A percentile compares a stretch with the other conserved stretches of the same genome.
Conservation (phyloP, 441 rosid species). For the Geranium incanum region DNA sequence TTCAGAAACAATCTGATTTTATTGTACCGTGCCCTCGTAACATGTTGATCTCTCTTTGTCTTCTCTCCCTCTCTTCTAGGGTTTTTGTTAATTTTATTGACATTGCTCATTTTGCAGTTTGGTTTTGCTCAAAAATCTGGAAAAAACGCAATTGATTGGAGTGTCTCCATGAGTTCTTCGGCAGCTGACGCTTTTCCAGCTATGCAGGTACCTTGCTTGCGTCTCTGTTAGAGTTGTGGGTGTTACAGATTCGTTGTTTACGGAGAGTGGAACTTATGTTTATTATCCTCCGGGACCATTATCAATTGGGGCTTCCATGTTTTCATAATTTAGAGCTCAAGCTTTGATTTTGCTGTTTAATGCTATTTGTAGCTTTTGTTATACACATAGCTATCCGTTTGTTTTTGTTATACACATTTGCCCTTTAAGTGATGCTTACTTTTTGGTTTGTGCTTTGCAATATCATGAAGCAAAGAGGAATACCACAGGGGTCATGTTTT, state of each 20-base stretch:
- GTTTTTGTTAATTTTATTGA: neutral
- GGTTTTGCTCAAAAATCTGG: neutral
- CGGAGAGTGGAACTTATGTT: neutral
- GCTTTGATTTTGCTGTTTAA: neutral
- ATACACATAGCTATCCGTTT: no score
- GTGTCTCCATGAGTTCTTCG: slow-evolving; percentile 30
- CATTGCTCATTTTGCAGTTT: slow-evolving; percentile 2
- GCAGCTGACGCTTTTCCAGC: slow-evolving; percentile 27
- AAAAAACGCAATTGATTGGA: neutral
- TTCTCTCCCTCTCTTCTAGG: neutral
- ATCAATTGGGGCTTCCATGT: neutral
- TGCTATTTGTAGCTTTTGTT: no score
- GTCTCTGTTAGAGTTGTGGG: neutral
- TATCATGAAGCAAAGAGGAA: neutral
- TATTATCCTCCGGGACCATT: neutral
- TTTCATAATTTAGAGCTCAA: neutral
- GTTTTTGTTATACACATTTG: neutral
- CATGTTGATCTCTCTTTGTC: neutral
- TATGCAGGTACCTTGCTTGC: slow-evolving; percentile 26
- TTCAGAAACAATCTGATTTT: neutral
- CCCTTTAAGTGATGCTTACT: neutral
- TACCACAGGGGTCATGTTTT: neutral
- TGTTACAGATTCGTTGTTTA: neutral
- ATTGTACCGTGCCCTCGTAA: neutral
- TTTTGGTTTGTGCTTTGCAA: neutral